These are phyloP conservation scores for Bisporella sp. DNA, from an alignment of 2,329 filamentous ascomycete species.

Conservation along the genomic window DNA sequence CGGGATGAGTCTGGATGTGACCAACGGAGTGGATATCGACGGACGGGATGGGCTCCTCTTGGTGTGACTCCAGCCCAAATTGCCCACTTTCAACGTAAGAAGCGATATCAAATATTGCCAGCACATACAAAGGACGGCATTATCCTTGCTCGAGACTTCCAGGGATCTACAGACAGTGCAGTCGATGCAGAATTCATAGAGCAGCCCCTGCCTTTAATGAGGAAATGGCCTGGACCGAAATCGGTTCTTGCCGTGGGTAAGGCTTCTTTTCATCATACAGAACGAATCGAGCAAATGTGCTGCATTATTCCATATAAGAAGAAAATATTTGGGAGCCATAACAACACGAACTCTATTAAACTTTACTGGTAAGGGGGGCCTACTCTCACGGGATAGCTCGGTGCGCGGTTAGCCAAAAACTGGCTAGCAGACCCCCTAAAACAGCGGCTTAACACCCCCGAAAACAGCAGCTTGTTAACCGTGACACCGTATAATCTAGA, in stretches of 20 bases:
- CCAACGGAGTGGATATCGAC: slow-evolving; percentile 25
- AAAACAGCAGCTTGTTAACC: no score
- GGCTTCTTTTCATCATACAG: slow-evolving; percentile 25
- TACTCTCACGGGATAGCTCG: no score
- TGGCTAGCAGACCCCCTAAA: no score
- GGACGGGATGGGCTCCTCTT: slow-evolving; percentile 29
- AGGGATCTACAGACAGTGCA: slow-evolving; percentile 20
- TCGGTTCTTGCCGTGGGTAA: slow-evolving; percentile 32
- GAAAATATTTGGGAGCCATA: no score
- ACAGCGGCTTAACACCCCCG: no score
- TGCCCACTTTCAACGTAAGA: slow-evolving; percentile 15
- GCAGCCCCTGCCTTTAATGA: slow-evolving; percentile 26
- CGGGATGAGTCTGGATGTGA: no score
- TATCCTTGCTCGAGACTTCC: slow-evolving; percentile 18
- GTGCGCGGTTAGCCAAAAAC: no score
- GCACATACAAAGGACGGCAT: slow-evolving; percentile 18
- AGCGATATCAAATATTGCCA: slow-evolving; percentile 18
- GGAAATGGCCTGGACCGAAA: slow-evolving; percentile 26
- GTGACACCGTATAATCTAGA: no score
- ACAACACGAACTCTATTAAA: no score
- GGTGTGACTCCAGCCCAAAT: slow-evolving; percentile 22
- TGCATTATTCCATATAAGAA: no score
- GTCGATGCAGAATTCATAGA: slow-evolving; percentile 26
- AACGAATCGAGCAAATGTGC: slow-evolving; percentile 21
- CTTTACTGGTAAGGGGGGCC: no score